These are phyloP conservation scores for Rubia balearica DNA, from an alignment of 305 asterid genomes.

Conservation along the genomic window DNA sequence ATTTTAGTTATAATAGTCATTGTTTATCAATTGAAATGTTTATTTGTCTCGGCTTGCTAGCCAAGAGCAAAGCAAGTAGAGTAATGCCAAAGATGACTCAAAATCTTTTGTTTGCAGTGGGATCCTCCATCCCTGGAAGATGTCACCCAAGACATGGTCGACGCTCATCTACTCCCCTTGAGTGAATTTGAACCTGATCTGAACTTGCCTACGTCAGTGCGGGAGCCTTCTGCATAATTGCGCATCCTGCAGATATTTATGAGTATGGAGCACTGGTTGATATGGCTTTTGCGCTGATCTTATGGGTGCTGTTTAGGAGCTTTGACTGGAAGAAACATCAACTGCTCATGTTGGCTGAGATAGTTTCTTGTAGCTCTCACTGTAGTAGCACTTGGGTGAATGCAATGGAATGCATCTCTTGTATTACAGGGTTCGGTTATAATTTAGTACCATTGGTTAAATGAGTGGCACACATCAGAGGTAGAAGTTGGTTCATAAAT, in stretches of 20 bases:
- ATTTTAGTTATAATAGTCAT: not conserved
- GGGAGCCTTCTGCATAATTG: conserved; percentile 73
- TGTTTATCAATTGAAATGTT: conserved; percentile 5
- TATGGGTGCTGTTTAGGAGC: not conserved
- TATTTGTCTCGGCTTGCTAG: not conserved
- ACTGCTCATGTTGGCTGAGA: not conserved
- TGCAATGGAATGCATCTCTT: not conserved
- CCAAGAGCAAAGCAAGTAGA: not conserved
- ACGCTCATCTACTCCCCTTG: conserved; percentile 46
- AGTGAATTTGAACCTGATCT: conserved; percentile 63
- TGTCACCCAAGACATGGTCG: conserved; percentile 69
- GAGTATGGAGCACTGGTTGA: not conserved
- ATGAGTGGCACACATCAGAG: not conserved
- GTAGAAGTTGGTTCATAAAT: not conserved
- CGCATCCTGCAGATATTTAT: not conserved
- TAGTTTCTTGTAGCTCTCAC: not conserved
- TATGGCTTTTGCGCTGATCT: not conserved
- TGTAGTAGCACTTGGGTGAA: not conserved
- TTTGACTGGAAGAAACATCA: not conserved
- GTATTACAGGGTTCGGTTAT: not conserved
- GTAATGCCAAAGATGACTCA: not conserved
- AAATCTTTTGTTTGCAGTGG: conserved; percentile 53
- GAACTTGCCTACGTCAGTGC: conserved; percentile 63
- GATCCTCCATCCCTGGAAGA: conserved; percentile 59
- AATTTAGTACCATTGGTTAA: not conserved